Conservation (phyloP, 805 yeast genomes). For the Vanderwaltozyma verrucispora region DNA sequence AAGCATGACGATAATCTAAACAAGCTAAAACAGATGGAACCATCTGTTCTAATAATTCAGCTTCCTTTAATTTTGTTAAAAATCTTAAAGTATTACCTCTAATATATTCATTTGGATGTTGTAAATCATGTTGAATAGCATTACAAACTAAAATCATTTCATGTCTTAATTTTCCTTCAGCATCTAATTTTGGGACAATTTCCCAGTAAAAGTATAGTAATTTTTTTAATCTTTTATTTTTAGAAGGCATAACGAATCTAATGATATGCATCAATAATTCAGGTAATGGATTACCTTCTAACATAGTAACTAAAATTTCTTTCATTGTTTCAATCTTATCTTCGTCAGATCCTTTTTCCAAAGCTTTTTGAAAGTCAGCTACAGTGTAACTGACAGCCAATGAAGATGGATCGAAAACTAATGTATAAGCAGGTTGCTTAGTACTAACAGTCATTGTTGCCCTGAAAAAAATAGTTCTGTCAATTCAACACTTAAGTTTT, state of each 20-base stretch:
- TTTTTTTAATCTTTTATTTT: slow-evolving; percentile 82
- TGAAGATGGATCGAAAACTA: slow-evolving; percentile 68
- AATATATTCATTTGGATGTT: slow-evolving; percentile 95
- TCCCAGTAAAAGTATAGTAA: slow-evolving; percentile 95
- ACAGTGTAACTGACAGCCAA: slow-evolving; percentile 48
- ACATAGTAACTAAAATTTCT: slow-evolving; percentile 70
- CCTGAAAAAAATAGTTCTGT: too few relatives aligned
- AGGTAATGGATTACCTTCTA: slow-evolving; percentile 89
- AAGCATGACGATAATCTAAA: slow-evolving; percentile 93
- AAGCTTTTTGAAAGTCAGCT: slow-evolving; percentile 60
- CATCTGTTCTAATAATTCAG: slow-evolving; percentile 89
- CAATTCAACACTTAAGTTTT: too few relatives aligned
- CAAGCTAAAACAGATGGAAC: slow-evolving; percentile 88
- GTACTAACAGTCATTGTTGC: slow-evolving; percentile 11
- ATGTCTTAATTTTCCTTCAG: slow-evolving; percentile 85
- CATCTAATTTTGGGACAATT: slow-evolving; percentile 84
- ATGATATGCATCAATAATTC: slow-evolving; percentile 93
- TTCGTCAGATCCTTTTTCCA: slow-evolving; percentile 87
- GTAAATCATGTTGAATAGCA: slow-evolving; percentile 93
- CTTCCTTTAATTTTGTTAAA: slow-evolving; percentile 80
- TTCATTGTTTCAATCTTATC: slow-evolving; percentile 86
- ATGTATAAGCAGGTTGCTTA: slow-evolving; percentile 50
- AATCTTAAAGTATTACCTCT: slow-evolving; percentile 93
- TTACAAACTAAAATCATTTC: slow-evolving; percentile 98
- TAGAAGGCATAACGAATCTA: slow-evolving; percentile 95